phyloP scores from a whole-genome alignment of 2,329 filamentous ascomycete genomes.

The Pseudocercospora vitis region DNA sequence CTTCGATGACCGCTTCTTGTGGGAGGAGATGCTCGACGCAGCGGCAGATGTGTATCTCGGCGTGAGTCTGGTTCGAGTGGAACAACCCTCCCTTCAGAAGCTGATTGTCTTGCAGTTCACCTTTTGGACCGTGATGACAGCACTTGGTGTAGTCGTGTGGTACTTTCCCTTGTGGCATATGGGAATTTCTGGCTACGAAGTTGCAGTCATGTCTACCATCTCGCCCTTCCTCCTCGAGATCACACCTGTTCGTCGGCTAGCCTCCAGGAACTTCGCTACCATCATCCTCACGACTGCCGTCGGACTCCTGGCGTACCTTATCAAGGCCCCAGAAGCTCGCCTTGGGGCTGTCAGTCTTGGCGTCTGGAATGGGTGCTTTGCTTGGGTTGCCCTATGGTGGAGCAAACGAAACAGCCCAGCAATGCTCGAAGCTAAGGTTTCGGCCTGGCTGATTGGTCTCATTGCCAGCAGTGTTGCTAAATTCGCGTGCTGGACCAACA shows the following conservation, averaged over 20 bases:
- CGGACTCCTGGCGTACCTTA: constrained; percentile 76
- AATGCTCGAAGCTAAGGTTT: constrained; percentile 76
- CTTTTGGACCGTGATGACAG: constrained; percentile 94
- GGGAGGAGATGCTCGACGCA: constrained; percentile 73
- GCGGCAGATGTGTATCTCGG: constrained; percentile 89
- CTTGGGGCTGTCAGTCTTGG: constrained; percentile 80
- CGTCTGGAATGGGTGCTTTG: constrained; percentile 75
- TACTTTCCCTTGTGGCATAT: constrained; percentile 99
- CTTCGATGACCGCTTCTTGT: constrained; percentile 70
- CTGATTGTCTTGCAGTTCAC: constrained; percentile 63
- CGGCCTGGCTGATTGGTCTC: constrained; percentile 78
- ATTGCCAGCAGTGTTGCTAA: constrained; percentile 85
- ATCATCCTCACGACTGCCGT: constrained; percentile 77
- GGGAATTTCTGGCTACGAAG: constrained; percentile 96
- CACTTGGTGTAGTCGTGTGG: constrained; percentile 86
- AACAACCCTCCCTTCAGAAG: constrained; percentile 5
- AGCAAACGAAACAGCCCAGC: constrained; percentile 72
- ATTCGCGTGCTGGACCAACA: constrained; percentile 91
- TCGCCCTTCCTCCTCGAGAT: constrained; percentile 78
- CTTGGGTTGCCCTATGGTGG: constrained; percentile 80
- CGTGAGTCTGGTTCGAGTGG: constrained; percentile 52
- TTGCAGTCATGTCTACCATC: constrained; percentile 78
- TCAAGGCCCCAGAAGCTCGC: constrained; percentile 69
- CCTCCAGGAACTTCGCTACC: constrained; percentile 59
- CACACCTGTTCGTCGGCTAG: constrained; percentile 64